Evolutionary conservation across 257 asterid genomes (phyloP).

Genomic region (Leptodermis oblonga): DNA sequence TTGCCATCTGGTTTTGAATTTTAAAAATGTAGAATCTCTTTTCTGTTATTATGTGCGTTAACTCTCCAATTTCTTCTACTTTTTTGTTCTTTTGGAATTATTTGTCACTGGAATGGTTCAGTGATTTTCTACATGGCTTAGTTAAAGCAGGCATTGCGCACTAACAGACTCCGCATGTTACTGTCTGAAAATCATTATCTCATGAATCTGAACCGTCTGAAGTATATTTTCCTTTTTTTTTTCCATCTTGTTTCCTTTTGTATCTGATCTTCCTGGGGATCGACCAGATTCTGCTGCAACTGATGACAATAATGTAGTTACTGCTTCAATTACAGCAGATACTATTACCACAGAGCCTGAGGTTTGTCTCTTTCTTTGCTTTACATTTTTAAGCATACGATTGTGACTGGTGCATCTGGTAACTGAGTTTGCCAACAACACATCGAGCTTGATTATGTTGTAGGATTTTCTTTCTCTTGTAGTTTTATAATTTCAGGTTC

Average conservation of each 20-base stretch:
- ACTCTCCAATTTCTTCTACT: background rate
- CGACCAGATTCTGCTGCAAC: conserved; percentile 26
- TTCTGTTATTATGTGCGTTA: no score
- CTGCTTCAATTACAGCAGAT: conserved; percentile 27
- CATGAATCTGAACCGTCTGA: background rate
- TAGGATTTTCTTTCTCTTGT: background rate
- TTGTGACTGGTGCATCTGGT: background rate
- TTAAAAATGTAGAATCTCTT: no score
- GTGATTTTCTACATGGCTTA: background rate
- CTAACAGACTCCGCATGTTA: background rate
- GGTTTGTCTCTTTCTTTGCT: conserved; percentile 38
- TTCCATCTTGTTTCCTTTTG: no score
- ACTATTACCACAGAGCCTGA: conserved; percentile 30
- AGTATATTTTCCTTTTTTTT: background rate
- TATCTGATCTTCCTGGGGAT: conserved; percentile 39
- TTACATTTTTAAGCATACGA: background rate
- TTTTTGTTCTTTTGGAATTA: background rate
- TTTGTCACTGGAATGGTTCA: background rate
- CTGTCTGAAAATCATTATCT: background rate
- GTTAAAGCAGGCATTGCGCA: no score
- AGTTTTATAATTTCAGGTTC: background rate
- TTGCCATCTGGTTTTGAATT: no score
- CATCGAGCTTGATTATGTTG: background rate
- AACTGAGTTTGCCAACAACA: background rate
- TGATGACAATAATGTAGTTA: conserved; percentile 29